phyloP scores from a whole-genome alignment of 805 yeast species.

The Barnettozyma sucrosica region DNA sequence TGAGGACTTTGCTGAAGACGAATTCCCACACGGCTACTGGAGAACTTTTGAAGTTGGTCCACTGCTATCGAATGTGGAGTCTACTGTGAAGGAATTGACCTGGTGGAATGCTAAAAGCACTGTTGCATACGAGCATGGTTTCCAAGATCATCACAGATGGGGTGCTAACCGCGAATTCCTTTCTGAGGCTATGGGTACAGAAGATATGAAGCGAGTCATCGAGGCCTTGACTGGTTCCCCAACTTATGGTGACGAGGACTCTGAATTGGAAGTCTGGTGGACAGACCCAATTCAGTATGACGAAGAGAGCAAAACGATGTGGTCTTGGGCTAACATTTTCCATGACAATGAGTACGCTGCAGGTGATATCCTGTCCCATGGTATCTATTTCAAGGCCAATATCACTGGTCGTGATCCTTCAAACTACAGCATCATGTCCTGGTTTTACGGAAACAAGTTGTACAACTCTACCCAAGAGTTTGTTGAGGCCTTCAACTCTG shows the following conservation, averaged over 20 bases:
- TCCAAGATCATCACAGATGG: conserved; percentile 18
- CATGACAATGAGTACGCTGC: conserved; percentile 19
- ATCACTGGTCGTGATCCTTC: conserved; percentile 22
- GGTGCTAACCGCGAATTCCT: conserved; percentile 8
- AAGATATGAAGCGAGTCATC: conserved; percentile 11
- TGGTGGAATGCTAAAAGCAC: conserved; percentile 19
- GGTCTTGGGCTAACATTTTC: conserved; percentile 20
- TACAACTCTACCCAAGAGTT: conserved; percentile 24
- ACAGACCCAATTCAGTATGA: conserved; percentile 21
- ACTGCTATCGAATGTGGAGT: conserved; percentile 11
- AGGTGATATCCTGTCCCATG: conserved; percentile 22
- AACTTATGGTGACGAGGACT: conserved; percentile 19
- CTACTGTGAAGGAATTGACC: conserved; percentile 12
- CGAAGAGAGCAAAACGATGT: conserved; percentile 14
- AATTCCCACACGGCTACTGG: conserved; percentile 24
- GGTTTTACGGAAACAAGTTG: conserved; percentile 21
- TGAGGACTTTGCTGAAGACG: conserved; percentile 19
- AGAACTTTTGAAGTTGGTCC: conserved; percentile 23
- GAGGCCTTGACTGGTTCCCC: conserved; percentile 16
- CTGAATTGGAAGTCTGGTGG: conserved; percentile 22
- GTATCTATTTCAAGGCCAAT: conserved; percentile 19
- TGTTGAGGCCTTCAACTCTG: conserved; percentile 20
- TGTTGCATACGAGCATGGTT: conserved; percentile 18
- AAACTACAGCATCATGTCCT: conserved; percentile 13
- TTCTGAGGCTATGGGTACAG: conserved; percentile 9